A percentile compares a stretch with the other conserved stretches of the same genome.
phyloP scores from a whole-genome alignment of 352 stramenopile species.

The Aphanomyces stellatus region DNA sequence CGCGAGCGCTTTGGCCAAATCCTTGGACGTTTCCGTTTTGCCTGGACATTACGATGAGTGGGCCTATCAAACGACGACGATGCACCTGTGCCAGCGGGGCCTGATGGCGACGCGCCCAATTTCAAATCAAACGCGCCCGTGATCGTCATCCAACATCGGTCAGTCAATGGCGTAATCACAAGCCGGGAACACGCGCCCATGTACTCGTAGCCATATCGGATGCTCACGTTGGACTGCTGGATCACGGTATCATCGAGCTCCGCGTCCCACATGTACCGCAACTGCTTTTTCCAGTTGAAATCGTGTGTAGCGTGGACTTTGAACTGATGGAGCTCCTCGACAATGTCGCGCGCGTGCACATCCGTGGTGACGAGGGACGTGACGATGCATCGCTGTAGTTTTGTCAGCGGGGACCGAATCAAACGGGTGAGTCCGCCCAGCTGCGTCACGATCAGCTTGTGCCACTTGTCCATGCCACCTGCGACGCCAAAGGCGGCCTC shows the following conservation, averaged over 20 bases:
- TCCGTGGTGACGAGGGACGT: constrained; percentile 69
- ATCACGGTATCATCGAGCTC: constrained; percentile 55
- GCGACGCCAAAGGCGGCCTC: constrained; percentile 40
- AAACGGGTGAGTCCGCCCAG: constrained; percentile 55
- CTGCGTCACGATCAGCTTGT: constrained; percentile 59
- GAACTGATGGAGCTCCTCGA: constrained; percentile 48
- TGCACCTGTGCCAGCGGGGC: constrained; percentile 70
- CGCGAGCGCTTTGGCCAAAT: constrained; percentile 85
- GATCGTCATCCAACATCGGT: constrained; percentile 92
- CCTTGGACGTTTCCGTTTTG: constrained; percentile 94
- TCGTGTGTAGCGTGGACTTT: constrained; percentile 40
- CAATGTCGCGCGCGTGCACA: constrained; percentile 69
- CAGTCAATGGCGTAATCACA: constrained; percentile 91
- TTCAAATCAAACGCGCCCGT: constrained; percentile 81
- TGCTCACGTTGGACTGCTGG: constrained; percentile 51
- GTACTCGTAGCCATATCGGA: constrained; percentile 89
- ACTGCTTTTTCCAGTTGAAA: constrained; percentile 67
- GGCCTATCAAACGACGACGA: background rate
- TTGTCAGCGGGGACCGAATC: constrained; percentile 43
- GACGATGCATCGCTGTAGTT: constrained; percentile 44
- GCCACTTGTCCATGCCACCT: constrained; percentile 28
- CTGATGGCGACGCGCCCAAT: constrained; percentile 84
- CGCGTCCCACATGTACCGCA: constrained; percentile 60
- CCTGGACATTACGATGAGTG: constrained; percentile 22
- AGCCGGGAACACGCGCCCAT: constrained; percentile 84